A percentile compares a stretch with the other conserved stretches of the same genome.
Conservation (phyloP, 2,329 filamentous ascomycete genomes). For the Ophiosphaerella narmari region DNA sequence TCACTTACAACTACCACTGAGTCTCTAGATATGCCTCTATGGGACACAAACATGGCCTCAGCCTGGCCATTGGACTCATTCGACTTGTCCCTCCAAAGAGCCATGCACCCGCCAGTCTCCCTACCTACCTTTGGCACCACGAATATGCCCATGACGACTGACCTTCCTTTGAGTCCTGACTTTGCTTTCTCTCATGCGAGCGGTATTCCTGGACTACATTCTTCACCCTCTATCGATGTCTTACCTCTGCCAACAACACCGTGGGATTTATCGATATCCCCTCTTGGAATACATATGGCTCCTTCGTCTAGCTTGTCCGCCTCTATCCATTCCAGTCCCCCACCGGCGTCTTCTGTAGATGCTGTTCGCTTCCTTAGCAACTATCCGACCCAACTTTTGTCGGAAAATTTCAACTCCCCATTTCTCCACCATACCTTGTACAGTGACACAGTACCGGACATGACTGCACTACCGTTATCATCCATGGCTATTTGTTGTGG, state of each 20-base stretch:
- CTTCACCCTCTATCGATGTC: no score
- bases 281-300: no score
- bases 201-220: no score
- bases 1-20: background rate
- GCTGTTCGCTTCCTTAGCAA: background rate
- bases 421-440: background rate
- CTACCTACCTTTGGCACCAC: background rate
- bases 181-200: no score
- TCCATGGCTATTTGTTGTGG: background rate
- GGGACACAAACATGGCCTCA: background rate
- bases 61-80: background rate
- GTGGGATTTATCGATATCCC: no score
- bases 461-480: background rate
- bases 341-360: background rate
- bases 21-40: background rate
- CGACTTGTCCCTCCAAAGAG: background rate
- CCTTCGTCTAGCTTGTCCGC: background rate
- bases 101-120: background rate
- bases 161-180: background rate
- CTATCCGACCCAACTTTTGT: background rate
- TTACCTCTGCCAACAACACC: no score
- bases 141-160: background rate
- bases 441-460: background rate
- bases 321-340: background rate
- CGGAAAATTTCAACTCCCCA: background rate